A percentile compares a stretch with the other conserved stretches of the same genome.
phyloP scores from a whole-genome alignment of 768 basidiomycete genomes.

The Cystobasidium tubakii region DNA sequence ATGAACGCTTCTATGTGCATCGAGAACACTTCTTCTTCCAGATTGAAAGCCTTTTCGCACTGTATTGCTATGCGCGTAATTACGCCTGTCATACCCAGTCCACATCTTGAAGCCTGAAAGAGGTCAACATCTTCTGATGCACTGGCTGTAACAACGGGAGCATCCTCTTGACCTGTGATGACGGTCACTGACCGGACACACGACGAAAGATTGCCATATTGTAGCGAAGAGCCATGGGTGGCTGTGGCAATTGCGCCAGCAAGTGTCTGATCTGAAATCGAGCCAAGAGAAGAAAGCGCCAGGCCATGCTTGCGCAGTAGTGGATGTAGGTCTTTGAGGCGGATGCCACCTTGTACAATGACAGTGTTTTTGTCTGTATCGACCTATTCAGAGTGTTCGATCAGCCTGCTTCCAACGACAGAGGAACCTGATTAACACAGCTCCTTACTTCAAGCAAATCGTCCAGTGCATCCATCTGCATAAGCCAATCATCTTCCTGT shows the following conservation, averaged over 20 bases:
- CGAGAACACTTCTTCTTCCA: slow-evolving; percentile 53
- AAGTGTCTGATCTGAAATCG: slow-evolving; percentile 92
- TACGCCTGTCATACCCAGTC: slow-evolving; percentile 82
- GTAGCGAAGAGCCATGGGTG: slow-evolving; percentile 83
- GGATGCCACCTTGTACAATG: slow-evolving; percentile 68
- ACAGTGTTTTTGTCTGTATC: slow-evolving; percentile 63
- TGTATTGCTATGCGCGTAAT: slow-evolving; percentile 70
- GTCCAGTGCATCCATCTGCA: slow-evolving; percentile 69
- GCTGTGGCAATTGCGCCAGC: slow-evolving; percentile 88
- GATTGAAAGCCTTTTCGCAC: slow-evolving; percentile 72
- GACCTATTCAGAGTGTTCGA: slow-evolving; percentile 54
- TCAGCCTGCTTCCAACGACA: slow-evolving; percentile 11
- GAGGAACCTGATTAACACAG: neutral
- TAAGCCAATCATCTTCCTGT: slow-evolving; percentile 62
- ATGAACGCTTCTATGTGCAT: slow-evolving; percentile 43
- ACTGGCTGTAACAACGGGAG: slow-evolving; percentile 58
- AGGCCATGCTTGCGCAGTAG: slow-evolving; percentile 61
- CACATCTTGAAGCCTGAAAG: slow-evolving; percentile 83
- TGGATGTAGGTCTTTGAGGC: slow-evolving; percentile 34
- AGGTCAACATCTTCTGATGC: slow-evolving; percentile 60
- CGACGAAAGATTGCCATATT: slow-evolving; percentile 72
- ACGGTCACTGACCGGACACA: slow-evolving; percentile 70
- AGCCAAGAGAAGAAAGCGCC: slow-evolving; percentile 87
- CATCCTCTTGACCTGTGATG: slow-evolving; percentile 62
- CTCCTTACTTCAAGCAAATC: slow-evolving; percentile 66